Percentiles rank a stretch among this genome's conserved stretches.
Evolutionary conservation across 139 green algal genomes (phyloP).

Genomic region (Chlamydomonas incerta): DNA sequence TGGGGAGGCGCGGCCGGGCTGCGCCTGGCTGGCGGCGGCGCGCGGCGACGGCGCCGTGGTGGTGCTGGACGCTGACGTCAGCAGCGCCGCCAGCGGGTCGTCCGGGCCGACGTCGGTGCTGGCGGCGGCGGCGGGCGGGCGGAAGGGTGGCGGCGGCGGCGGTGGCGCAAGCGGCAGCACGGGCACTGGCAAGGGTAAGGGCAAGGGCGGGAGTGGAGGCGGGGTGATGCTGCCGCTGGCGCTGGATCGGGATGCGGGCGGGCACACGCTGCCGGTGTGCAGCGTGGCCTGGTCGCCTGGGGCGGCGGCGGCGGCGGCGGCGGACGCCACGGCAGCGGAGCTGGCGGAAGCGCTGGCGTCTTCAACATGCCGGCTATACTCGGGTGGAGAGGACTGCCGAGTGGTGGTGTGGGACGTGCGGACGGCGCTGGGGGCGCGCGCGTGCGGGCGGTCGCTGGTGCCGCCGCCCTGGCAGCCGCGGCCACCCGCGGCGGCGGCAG

Average conservation of each 20-base stretch:
- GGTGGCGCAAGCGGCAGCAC: not conserved
- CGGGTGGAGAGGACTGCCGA: conserved; percentile 28
- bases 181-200: not conserved
- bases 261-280: conserved; percentile 21
- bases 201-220: not conserved
- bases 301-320: not conserved
- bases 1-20: conserved; percentile 24
- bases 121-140: conserved; percentile 3
- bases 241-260: conserved; percentile 1
- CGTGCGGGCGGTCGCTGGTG: not conserved
- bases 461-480: not conserved
- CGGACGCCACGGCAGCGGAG: not conserved
- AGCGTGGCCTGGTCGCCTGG: not conserved
- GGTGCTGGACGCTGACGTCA: conserved; percentile 48
- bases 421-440: not conserved
- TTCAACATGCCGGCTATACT: conserved; percentile 9
- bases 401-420: conserved; percentile 34
- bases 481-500: not conserved
- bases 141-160: not conserved
- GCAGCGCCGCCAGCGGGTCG: conserved; percentile 23
- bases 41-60: conserved; percentile 63
- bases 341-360: not conserved
- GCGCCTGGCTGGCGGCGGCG: conserved; percentile 49
- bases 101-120: conserved; percentile 15
- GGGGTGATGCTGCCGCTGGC: conserved; percentile 1